These are phyloP conservation scores for Talinum fruticosum DNA, from an alignment of 148 eudicot genomes.

Conservation along the genomic window DNA sequence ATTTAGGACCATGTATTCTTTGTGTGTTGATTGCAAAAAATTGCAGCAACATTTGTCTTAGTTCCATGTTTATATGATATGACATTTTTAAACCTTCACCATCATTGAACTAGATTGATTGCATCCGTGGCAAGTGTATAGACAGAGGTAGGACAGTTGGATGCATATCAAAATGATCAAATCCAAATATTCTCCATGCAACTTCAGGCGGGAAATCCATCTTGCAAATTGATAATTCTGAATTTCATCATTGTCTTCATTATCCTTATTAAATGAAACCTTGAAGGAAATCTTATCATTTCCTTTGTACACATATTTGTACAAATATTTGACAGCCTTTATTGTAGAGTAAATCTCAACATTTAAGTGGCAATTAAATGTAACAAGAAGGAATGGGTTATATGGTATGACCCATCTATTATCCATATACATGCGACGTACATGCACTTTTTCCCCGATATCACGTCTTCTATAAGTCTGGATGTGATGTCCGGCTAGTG, in stretches of 20 bases:
- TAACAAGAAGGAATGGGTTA: background rate
- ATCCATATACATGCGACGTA: background rate
- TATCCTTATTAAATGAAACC: background rate
- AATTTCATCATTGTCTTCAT: conserved; percentile 5
- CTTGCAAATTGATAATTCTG: background rate
- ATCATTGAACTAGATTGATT: background rate
- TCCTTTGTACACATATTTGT: conserved; percentile 27
- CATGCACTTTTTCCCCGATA: background rate
- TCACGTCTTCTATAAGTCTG: background rate
- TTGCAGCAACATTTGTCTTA: background rate
- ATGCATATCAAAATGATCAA: background rate
- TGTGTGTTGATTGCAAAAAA: background rate
- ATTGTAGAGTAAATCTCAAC: background rate
- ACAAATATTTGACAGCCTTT: conserved; percentile 14
- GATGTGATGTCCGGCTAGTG: background rate
- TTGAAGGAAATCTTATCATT: conserved; percentile 9
- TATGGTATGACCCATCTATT: background rate
- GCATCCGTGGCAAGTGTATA: background rate
- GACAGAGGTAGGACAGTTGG: background rate
- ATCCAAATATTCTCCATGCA: conserved; percentile 5
- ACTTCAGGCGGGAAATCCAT: too few species aligned
- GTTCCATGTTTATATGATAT: background rate
- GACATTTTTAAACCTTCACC: background rate
- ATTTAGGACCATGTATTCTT: background rate
- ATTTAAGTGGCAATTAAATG: background rate